Conservation (phyloP, 106 monocot species). For the Dioscorea alata region DNA sequence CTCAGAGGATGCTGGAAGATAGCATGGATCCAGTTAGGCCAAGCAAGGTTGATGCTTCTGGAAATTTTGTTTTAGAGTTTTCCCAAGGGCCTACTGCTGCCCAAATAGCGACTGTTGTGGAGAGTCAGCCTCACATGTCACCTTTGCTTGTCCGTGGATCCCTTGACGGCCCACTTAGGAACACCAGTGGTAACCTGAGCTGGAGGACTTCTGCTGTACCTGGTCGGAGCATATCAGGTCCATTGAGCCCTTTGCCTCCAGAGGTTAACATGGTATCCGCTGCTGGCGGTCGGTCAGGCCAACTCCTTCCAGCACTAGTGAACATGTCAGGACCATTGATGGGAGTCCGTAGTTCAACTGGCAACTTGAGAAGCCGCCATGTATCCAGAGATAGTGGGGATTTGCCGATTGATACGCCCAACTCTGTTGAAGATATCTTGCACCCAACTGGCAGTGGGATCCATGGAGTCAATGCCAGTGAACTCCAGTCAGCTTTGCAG, state of each 20-base stretch:
- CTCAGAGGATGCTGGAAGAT: slow-evolving; percentile 95
- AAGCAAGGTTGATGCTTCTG: slow-evolving; percentile 49
- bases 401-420: slow-evolving; percentile 66
- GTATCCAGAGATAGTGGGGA: slow-evolving; percentile 97
- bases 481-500: slow-evolving; percentile 82
- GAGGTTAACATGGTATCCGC: slow-evolving; percentile 52
- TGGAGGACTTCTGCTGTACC: slow-evolving; percentile 80
- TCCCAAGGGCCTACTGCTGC: slow-evolving; percentile 70
- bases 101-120: slow-evolving; percentile 58
- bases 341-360: slow-evolving; percentile 75
- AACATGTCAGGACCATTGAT: slow-evolving; percentile 99
- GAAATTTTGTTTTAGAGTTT: slow-evolving; percentile 76
- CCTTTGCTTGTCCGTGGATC: slow-evolving; percentile 98
- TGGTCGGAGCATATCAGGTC: slow-evolving; percentile 86
- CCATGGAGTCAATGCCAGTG: slow-evolving; percentile 72
- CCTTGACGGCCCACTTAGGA: slow-evolving; percentile 77
- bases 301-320: slow-evolving; percentile 81
- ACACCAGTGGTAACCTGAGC: slow-evolving; percentile 70
- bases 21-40: slow-evolving; percentile 52
- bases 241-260: slow-evolving; percentile 73
- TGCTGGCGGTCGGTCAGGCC: slow-evolving; percentile 73
- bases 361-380: slow-evolving; percentile 85
- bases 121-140: slow-evolving; percentile 95
- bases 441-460: slow-evolving; percentile 31
- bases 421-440: slow-evolving; percentile 72